A percentile compares a stretch with the other conserved stretches of the same genome.
Evolutionary conservation across 768 basidiomycete species (phyloP).

Genomic region (Termitomyces sp.): DNA sequence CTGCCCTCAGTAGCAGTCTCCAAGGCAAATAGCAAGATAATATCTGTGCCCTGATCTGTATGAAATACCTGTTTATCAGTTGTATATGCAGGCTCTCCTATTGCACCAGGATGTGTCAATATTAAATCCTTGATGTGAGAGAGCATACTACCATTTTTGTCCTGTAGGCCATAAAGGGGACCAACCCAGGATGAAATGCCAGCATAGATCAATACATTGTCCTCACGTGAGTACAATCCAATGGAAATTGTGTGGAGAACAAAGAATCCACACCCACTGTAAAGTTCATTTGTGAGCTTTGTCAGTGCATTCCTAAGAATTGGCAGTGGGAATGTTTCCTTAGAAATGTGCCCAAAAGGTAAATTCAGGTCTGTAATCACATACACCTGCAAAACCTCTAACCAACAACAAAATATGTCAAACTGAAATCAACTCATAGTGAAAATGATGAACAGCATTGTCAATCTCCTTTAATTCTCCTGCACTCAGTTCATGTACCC

Average conservation of each 20-base stretch:
- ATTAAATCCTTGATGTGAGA: slow-evolving; percentile 20
- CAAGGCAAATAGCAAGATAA: slow-evolving; percentile 30
- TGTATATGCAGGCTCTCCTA: slow-evolving; percentile 20
- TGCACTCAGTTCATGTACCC: slow-evolving; percentile 28
- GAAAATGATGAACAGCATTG: slow-evolving; percentile 27
- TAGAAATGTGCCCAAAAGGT: slow-evolving; percentile 24
- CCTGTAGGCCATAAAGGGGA: slow-evolving; percentile 15
- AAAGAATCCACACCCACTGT: slow-evolving; percentile 20
- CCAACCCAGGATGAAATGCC: slow-evolving; percentile 20
- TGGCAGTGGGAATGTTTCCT: slow-evolving; percentile 18
- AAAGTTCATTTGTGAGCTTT: slow-evolving; percentile 15
- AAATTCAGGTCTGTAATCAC: slow-evolving; percentile 17
- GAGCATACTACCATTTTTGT: slow-evolving; percentile 15
- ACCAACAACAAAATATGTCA: neutral
- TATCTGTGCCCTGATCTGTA: slow-evolving; percentile 16
- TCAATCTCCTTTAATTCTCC: slow-evolving; percentile 31
- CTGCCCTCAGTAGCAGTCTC: slow-evolving; percentile 38
- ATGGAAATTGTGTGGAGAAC: slow-evolving; percentile 20
- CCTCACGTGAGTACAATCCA: slow-evolving; percentile 14
- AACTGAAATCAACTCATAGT: slow-evolving; percentile 12
- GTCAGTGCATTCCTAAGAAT: slow-evolving; percentile 16
- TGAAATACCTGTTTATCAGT: slow-evolving; percentile 22
- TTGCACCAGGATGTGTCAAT: slow-evolving; percentile 9
- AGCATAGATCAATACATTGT: slow-evolving; percentile 18
- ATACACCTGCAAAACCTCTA: neutral